phyloP scores from a whole-genome alignment of 805 yeast species.

The Metschnikowia proteae region DNA sequence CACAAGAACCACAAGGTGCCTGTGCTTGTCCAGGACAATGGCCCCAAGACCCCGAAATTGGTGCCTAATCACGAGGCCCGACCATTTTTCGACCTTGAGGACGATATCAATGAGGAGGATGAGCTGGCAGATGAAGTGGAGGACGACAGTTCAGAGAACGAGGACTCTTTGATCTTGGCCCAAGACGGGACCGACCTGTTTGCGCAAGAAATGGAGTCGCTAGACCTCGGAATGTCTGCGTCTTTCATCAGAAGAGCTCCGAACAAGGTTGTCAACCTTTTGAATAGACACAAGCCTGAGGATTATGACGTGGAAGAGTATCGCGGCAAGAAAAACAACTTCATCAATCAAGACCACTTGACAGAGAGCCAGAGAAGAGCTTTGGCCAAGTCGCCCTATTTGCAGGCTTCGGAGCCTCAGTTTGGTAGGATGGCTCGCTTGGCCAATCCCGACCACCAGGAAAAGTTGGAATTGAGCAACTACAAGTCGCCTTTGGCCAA shows the following conservation, averaged over 20 bases:
- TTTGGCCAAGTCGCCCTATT: constrained; percentile 50
- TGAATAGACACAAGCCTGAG: constrained; percentile 17
- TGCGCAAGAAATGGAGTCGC: constrained; percentile 28
- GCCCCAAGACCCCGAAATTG: constrained; percentile 23
- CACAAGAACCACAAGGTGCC: constrained; percentile 21
- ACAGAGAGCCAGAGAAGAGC: constrained; percentile 51
- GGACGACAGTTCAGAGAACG: constrained; percentile 7
- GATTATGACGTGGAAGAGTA: constrained; percentile 29
- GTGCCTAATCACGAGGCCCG: constrained; percentile 21
- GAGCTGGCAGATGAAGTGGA: constrained; percentile 10
- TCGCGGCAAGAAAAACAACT: constrained; percentile 20
- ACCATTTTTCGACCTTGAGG: constrained; percentile 19
- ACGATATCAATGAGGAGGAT: constrained; percentile 13
- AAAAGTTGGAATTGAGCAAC: constrained; percentile 9
- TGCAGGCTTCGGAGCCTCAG: constrained; percentile 59
- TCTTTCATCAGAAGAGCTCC: constrained; percentile 41
- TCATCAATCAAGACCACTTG: constrained; percentile 29
- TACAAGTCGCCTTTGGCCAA: constrained; percentile 24
- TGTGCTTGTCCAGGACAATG: constrained; percentile 22
- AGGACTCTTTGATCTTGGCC: constrained; percentile 6
- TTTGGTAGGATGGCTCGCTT: constrained; percentile 43
- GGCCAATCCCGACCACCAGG: constrained; percentile 31
- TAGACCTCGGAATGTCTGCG: constrained; percentile 38
- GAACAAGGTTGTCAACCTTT: constrained; percentile 31
- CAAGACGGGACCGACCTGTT: constrained; percentile 5